A percentile compares a stretch with the other conserved stretches of the same genome.
Evolutionary conservation across 805 yeast genomes (phyloP).

Genomic region (Nakazawaea populi): DNA sequence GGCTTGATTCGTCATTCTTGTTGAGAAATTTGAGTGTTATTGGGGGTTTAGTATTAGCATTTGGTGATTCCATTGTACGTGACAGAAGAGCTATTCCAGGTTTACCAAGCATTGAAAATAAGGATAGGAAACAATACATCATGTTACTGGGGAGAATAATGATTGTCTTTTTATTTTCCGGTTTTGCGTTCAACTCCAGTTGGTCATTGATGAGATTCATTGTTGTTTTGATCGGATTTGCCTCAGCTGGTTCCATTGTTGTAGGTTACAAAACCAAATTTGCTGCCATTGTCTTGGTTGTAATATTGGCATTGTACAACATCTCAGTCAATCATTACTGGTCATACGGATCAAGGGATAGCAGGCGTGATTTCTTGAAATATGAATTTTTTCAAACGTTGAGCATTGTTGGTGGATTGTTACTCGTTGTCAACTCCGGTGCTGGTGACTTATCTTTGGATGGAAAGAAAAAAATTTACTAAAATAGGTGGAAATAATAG

Average conservation of each 20-base stretch:
- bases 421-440: constrained; percentile 89
- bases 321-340: constrained; percentile 82
- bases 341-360: constrained; percentile 63
- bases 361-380: constrained; percentile 81
- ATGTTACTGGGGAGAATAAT: constrained; percentile 84
- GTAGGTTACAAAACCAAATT: constrained; percentile 92
- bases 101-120: constrained; percentile 62
- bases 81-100: constrained; percentile 74
- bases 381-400: constrained; percentile 94
- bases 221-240: constrained; percentile 63
- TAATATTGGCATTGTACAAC: constrained; percentile 71
- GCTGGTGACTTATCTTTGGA: constrained; percentile 93
- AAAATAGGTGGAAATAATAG: constrained; percentile 11
- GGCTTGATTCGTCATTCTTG: constrained; percentile 75
- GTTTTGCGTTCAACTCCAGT: constrained; percentile 71
- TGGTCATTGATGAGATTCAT: constrained; percentile 65
- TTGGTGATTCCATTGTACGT: constrained; percentile 79
- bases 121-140: constrained; percentile 75
- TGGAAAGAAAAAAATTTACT: constrained; percentile 91
- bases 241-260: constrained; percentile 69
- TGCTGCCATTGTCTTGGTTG: constrained; percentile 67
- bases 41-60: constrained; percentile 86
- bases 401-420: constrained; percentile 90
- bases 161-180: constrained; percentile 77
- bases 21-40: constrained; percentile 83